Evolutionary conservation across 75 land plant species (phyloP), one percentile per base, ranked within the genome.

Genomic region (Sequoiadendron giganteum): DNA sequence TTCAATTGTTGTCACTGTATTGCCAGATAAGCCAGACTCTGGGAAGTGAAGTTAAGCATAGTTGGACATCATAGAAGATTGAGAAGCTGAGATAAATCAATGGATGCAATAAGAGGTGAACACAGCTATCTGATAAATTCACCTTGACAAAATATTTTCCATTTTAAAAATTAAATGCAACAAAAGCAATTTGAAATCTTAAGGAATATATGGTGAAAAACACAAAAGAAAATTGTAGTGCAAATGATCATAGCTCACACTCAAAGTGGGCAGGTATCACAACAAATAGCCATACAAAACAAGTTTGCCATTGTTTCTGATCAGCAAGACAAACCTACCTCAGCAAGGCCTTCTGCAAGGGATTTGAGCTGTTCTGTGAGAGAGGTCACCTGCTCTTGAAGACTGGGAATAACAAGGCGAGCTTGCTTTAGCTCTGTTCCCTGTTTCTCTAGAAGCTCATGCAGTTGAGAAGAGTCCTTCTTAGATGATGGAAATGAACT

Each of bases 331-430:
- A 88, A 83, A 86, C 38, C 32, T 88, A 94, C 97, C 97, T 95
- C 91, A 40, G 95, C 93, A 85, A 95, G 94, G 87, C 90, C 95
- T 58, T 90, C 90, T 1, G 95, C 93, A 82, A 95, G 93, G 83
- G 88, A 89, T 19, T 92, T 89, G 10, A 95, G 90, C 78, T 92
- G 95, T n/a, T 90, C 92, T 14, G 93, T 93, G 36, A 95, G 94
- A 61, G 91, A 89, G 34, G 93, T 70, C 82, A 94, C 93, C 90
- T 95, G 95, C 88, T 85, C 91, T 88, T 95, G 93, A 58, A 95
- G 93, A 30, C 54, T 86, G 8, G 95, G 95, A 55, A 94, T 94
- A 38, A 93, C 52, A 86, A 89, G 91, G 48, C 87, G 92, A 16
- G 93, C 95, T 76, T 91, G 92, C 84, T 89, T 92, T 80, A 94